A percentile compares a stretch with the other conserved stretches of the same genome.
phyloP scores from a whole-genome alignment of 1,284 basidiomycete genomes.

The Naganishia cerealis region DNA sequence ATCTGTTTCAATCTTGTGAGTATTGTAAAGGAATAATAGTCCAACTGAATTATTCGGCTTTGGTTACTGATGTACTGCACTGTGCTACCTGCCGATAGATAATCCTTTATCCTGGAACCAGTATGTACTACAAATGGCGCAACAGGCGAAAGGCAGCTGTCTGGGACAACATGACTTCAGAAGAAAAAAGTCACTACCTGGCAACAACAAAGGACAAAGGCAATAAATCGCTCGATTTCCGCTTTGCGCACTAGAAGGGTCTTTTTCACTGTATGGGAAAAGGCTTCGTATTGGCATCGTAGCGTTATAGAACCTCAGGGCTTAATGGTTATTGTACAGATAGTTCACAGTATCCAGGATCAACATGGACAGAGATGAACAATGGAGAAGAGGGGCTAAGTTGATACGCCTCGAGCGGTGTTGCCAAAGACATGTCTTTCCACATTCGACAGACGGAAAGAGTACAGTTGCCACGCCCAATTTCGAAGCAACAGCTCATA shows the following conservation, averaged over 20 bases:
- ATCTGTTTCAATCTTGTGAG: slow-evolving; percentile 32
- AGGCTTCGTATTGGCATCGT: neutral
- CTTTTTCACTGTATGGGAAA: neutral
- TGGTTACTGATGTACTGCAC: slow-evolving; percentile 34
- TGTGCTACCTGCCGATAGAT: neutral
- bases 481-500: no score
- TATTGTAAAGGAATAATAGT: neutral
- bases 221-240: slow-evolving; percentile 41
- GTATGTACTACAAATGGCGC: slow-evolving; percentile 38
- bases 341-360: no score
- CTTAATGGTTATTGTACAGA: no score
- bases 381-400: no score
- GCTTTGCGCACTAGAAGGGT: slow-evolving; percentile 28
- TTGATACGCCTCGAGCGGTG: no score
- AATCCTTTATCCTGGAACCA: slow-evolving; percentile 19
- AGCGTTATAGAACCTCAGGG: neutral
- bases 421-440: no score
- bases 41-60: slow-evolving; percentile 22
- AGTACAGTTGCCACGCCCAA: no score
- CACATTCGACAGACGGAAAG: no score
- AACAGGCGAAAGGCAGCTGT: slow-evolving; percentile 35
- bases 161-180: slow-evolving; percentile 38
- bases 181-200: slow-evolving; percentile 39
- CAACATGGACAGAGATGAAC: no score
- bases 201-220: slow-evolving; percentile 41